Evolutionary conservation across 495 filamentous ascomycete species (phyloP), one percentile per base, ranked within the genome.

Genomic region (Choiromyces venosus): DNA sequence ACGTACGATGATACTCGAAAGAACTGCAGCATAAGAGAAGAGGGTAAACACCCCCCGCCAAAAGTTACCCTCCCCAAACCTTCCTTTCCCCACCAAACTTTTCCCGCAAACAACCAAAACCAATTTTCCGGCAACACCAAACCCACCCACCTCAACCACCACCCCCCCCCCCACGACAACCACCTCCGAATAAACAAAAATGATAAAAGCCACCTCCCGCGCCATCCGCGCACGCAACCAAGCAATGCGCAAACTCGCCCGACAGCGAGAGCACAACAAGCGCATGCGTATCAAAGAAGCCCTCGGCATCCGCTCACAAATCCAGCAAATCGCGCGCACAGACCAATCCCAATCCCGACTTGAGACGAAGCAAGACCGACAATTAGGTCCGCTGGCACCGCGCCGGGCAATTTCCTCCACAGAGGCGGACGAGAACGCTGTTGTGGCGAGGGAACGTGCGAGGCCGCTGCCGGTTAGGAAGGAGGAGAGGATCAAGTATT

Each of bases 311-410:
- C 72, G 78, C 56, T 72, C 73, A 25, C 67, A 69, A n/a, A 80
- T 69, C 66, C 65, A 77, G 5, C 65, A 65, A 36, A 39, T 68
- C 12, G 21, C 66, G 25, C 29, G 33, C 35, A 65, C 42, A 73
- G 74, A 65, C 42, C 71, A 71, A 79, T 66, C 67, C 67, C 64
- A 21, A 29, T 86, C 85, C 21, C 82, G 83, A 4, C 52, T 71
- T 40, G 77, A 80, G 35, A 72, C 81, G 36, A 85, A 85, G 72
- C 90, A 95, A 80, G 92, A 96, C 80, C 94, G 89, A 86, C 82
- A 90, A 71, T 82, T 93, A 72, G 93, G 93, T 2, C 86, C 89
- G 4, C 79, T 97, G 65, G 91, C 92, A 1, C 93, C 93, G 0
- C 87, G 88, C 74, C 86, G 89, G 18, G 73, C 71, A 6, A 35